phyloP scores from a whole-genome alignment of 805 yeast genomes.

The Kazachstania psychrophila region DNA sequence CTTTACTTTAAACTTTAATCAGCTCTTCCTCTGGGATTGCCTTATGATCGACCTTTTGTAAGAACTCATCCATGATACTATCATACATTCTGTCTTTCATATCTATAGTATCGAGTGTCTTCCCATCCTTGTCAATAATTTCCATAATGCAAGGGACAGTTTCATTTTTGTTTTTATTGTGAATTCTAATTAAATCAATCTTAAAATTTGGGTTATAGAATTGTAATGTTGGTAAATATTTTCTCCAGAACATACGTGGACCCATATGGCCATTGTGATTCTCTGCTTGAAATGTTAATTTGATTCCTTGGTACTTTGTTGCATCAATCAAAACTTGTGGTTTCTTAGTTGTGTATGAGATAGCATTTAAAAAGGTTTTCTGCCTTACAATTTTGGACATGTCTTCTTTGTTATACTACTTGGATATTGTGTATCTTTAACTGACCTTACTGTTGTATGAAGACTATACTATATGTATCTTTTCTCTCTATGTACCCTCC shows the following conservation, averaged over 20 bases:
- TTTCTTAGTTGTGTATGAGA: conserved; percentile 21
- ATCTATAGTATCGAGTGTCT: conserved; percentile 35
- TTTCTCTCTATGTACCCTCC: no score
- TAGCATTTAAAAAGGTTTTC: conserved; percentile 19
- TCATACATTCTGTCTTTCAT: conserved; percentile 42
- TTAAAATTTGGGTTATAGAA: conserved; percentile 72
- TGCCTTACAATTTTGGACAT: conserved; percentile 25
- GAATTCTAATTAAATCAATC: conserved; percentile 51
- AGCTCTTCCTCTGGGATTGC: conserved; percentile 38
- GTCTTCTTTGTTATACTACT: no score
- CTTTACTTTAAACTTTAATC: conserved; percentile 23
- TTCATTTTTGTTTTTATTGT: conserved; percentile 21
- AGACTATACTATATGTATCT: no score
- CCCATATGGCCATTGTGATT: conserved; percentile 53
- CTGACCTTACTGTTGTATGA: no score
- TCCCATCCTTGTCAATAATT: conserved; percentile 15
- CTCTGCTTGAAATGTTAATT: conserved; percentile 43
- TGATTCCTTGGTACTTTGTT: conserved; percentile 31
- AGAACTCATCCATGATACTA: conserved; percentile 49
- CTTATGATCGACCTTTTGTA: conserved; percentile 43
- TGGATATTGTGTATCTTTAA: no score
- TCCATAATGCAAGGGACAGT: conserved; percentile 25
- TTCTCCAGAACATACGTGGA: conserved; percentile 66
- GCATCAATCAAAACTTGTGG: conserved; percentile 24
- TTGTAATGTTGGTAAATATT: conserved; percentile 62